phyloP scores from a whole-genome alignment of 2,329 filamentous ascomycete species.

The Pleurostoma richardsiae region DNA sequence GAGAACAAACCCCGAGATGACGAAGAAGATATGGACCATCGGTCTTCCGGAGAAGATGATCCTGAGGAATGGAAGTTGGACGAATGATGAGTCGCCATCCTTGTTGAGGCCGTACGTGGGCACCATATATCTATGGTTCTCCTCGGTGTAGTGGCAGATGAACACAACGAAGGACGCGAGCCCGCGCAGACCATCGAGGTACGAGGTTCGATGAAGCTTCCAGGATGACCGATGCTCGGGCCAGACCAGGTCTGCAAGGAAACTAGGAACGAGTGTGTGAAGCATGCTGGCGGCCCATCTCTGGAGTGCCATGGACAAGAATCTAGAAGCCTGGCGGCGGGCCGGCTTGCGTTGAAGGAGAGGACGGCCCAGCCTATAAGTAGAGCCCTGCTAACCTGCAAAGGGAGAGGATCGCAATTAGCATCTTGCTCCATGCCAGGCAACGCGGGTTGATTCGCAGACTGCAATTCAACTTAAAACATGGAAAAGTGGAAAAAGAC shows the following conservation, averaged over 20 bases:
- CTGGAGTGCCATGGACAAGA: background rate
- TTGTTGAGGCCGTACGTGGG: conserved; percentile 30
- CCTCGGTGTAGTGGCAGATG: conserved; percentile 40
- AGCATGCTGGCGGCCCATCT: conserved; percentile 3
- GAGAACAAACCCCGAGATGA: conserved; percentile 44
- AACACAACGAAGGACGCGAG: conserved; percentile 43
- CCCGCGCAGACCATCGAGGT: conserved; percentile 44
- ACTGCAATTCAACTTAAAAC: too few species aligned
- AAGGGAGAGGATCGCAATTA: too few species aligned
- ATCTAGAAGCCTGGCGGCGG: background rate
- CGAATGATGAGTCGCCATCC: conserved; percentile 20
- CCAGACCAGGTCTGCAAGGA: conserved; percentile 23
- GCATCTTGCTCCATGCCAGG: too few species aligned
- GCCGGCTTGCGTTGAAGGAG: too few species aligned
- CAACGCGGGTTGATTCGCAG: too few species aligned
- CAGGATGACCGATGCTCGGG: conserved; percentile 19
- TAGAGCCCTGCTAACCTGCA: too few species aligned
- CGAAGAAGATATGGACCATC: conserved; percentile 47
- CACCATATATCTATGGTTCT: conserved; percentile 26
- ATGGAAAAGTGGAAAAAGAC: too few species aligned
- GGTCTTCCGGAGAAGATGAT: conserved; percentile 37
- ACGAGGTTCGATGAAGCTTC: conserved; percentile 34
- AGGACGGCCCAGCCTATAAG: too few species aligned
- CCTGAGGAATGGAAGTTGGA: conserved; percentile 40
- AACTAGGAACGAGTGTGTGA: conserved; percentile 23